A percentile compares a stretch with the other conserved stretches of the same genome.
phyloP scores from a whole-genome alignment of 129 eudicot species.

The Oenanthe sinensis region DNA sequence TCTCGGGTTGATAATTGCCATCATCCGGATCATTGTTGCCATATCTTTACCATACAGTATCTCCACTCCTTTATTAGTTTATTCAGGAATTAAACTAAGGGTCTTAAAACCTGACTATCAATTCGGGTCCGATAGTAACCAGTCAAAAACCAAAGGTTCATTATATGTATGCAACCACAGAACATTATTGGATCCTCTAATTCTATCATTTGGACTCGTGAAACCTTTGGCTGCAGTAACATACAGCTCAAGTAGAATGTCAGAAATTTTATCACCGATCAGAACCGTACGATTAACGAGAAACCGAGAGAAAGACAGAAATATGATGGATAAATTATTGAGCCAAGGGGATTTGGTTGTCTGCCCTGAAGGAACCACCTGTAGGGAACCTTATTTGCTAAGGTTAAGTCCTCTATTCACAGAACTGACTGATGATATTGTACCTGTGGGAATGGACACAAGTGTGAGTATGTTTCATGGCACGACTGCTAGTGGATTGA shows the following conservation, averaged over 20 bases:
- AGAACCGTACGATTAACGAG: conserved; percentile 53
- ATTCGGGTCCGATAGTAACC: neutral
- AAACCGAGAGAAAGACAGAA: conserved; percentile 35
- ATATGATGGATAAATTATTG: conserved; percentile 43
- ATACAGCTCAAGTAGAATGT: conserved; percentile 51
- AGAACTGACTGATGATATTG: conserved; percentile 45
- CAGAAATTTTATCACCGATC: conserved; percentile 59
- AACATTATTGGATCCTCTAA: conserved; percentile 56
- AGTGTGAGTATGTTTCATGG: conserved; percentile 61
- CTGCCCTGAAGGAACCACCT: conserved; percentile 88
- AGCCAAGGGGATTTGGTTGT: conserved; percentile 54
- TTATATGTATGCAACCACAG: conserved; percentile 70
- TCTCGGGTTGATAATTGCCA: conserved; percentile 30
- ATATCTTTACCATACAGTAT: conserved; percentile 23
- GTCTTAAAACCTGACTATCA: conserved; percentile 24
- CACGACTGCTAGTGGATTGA: conserved; percentile 64
- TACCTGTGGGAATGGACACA: conserved; percentile 61
- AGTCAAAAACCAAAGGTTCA: conserved; percentile 26
- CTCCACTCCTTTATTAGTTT: conserved; percentile 23
- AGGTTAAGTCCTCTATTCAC: conserved; percentile 66
- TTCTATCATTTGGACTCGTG: conserved; percentile 33
- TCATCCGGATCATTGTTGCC: conserved; percentile 28
- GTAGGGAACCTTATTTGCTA: conserved; percentile 67
- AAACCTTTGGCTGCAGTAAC: conserved; percentile 51
- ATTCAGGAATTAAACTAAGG: conserved; percentile 37